Percentiles rank a stretch among this genome's conserved stretches.
Evolutionary conservation across 371 early-diverging fungal genomes (phyloP).

Genomic region (Funneliformis caledonium): DNA sequence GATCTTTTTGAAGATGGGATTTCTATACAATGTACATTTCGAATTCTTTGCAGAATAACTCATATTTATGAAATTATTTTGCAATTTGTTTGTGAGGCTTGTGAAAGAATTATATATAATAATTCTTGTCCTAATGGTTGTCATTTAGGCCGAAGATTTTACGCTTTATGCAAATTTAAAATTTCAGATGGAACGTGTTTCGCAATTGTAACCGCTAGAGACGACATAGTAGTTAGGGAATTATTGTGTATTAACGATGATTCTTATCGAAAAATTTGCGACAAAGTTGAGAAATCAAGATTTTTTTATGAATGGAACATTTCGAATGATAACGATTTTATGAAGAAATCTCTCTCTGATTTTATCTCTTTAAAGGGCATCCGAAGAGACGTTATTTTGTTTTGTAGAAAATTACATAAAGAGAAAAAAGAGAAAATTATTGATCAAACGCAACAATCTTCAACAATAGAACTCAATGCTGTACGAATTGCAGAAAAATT

Average conservation of each 20-base stretch:
- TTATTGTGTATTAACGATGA: neutral
- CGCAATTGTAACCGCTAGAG: neutral
- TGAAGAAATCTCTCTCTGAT: neutral
- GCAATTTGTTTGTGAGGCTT: neutral
- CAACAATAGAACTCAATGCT: neutral
- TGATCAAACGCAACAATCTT: neutral
- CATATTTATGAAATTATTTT: neutral
- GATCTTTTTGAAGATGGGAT: neutral
- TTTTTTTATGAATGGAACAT: neutral
- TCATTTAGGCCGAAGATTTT: neutral
- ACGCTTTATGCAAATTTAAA: neutral
- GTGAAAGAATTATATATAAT: neutral
- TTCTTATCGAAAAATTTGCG: neutral
- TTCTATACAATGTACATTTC: neutral
- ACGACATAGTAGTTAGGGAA: neutral
- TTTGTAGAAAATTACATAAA: neutral
- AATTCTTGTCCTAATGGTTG: neutral
- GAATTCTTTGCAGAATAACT: conserved; percentile 9
- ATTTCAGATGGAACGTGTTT: conserved; percentile 2
- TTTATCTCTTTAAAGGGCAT: neutral
- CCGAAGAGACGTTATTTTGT: neutral
- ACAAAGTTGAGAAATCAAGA: neutral
- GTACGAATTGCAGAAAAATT: neutral
- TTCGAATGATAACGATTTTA: neutral
- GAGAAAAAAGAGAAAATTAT: neutral